Percentiles rank a stretch among this genome's conserved stretches.
Evolutionary conservation across 257 asterid species (phyloP).

Genomic region (Salvia splendens): DNA sequence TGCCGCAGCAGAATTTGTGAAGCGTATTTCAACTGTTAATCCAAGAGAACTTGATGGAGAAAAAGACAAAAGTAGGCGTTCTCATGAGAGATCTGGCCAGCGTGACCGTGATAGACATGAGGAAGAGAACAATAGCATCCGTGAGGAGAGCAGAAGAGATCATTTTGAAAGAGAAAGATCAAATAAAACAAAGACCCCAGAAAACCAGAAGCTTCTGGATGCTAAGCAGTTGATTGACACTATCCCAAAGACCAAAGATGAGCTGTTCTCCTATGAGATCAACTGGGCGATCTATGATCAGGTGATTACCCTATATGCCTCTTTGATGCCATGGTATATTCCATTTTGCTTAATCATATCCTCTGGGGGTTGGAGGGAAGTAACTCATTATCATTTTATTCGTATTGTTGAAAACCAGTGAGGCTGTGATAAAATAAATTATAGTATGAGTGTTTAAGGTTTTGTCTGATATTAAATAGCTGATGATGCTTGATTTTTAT

Average conservation of each 20-base stretch:
- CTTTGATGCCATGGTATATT: constrained; percentile 15
- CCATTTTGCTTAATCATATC: constrained; percentile 16
- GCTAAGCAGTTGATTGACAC: constrained; percentile 96
- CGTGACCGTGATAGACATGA: constrained; percentile 73
- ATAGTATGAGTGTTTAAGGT: too few relatives aligned
- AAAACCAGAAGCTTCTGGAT: constrained; percentile 82
- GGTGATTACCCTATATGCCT: constrained; percentile 50
- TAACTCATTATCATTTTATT: not conserved
- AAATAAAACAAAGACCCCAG: constrained; percentile 61
- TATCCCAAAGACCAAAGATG: constrained; percentile 96
- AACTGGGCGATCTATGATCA: constrained; percentile 84
- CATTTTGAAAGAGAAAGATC: constrained; percentile 55
- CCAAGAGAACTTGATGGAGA: constrained; percentile 67
- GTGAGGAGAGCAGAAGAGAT: constrained; percentile 67
- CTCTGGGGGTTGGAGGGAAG: not conserved
- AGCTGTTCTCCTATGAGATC: constrained; percentile 83
- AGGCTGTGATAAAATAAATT: not conserved
- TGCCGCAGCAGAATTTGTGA: constrained; percentile 70
- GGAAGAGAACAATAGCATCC: constrained; percentile 50
- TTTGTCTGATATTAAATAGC: too few relatives aligned
- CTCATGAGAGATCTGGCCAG: constrained; percentile 73
- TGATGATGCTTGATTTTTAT: too few relatives aligned
- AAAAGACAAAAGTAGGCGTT: constrained; percentile 66
- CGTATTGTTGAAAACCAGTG: not conserved
- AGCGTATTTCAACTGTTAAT: constrained; percentile 58